These are phyloP conservation scores for Aciculoconidium aculeatum DNA, from an alignment of 805 yeast species.

Conservation along the genomic window DNA sequence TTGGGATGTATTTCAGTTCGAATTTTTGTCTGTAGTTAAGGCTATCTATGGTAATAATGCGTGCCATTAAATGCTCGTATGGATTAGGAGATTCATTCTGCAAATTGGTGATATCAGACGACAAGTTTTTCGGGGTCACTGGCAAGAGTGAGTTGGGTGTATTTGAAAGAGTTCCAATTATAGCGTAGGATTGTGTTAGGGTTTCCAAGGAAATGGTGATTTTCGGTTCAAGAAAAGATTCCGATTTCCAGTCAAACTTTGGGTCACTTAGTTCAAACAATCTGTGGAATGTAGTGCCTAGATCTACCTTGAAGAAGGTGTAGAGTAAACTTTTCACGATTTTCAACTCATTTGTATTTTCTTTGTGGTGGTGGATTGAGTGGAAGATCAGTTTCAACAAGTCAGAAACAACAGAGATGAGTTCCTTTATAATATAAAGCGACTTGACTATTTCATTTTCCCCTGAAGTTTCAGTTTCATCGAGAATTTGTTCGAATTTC, in stretches of 20 bases:
- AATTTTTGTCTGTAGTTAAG: conserved; percentile 10
- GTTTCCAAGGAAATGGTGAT: conserved; percentile 23
- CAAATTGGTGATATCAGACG: conserved; percentile 25
- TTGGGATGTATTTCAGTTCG: conserved; percentile 16
- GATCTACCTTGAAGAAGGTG: conserved; percentile 19
- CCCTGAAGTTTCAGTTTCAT: conserved; percentile 9
- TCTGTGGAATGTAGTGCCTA: conserved; percentile 13
- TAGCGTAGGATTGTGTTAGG: conserved; percentile 18
- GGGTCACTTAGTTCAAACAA: conserved; percentile 13
- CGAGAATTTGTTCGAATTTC: conserved; percentile 12
- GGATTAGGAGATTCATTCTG: conserved; percentile 15
- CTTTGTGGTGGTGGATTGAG: conserved; percentile 11
- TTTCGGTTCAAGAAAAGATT: conserved; percentile 11
- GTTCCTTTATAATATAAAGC: conserved; percentile 20
- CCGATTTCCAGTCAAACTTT: conserved; percentile 4
- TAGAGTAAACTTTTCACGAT: conserved; percentile 18
- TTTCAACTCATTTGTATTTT: conserved; percentile 11
- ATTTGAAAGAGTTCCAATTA: conserved; percentile 20
- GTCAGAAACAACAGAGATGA: conserved; percentile 20
- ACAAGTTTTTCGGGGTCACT: conserved; percentile 12
- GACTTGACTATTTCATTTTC: conserved; percentile 7
- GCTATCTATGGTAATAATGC: conserved; percentile 8
- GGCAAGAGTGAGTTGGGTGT: conserved; percentile 19
- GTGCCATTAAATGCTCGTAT: conserved; percentile 13
- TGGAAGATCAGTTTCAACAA: conserved; percentile 17